Evolutionary conservation across 179 eudicot species (phyloP), one percentile per base, ranked within the genome.

Genomic region (Nepenthes alata): DNA sequence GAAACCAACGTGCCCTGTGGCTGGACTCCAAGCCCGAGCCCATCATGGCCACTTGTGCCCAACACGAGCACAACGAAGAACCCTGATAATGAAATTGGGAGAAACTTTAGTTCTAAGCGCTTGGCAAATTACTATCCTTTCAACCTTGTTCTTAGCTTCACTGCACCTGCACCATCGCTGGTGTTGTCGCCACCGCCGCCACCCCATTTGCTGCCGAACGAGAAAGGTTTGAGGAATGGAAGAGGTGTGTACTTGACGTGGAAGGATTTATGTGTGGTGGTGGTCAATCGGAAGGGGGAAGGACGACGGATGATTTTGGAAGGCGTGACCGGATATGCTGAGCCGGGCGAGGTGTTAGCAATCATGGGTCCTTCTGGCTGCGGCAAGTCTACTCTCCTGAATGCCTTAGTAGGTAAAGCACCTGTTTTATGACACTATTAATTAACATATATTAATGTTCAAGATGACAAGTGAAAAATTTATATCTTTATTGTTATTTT

Each of bases 281-380:
- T 66, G 1, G 55, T 39, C 7, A 64, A 54, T 4, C 49, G 72
- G 65, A 51, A 70, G 59, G 58, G 70, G 9, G 54, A 70, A 11
- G 4, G 57, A n/a, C 36, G 64, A 0, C 25, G 25, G 51, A 11
- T 72, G 13, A 67, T 77, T 34, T 62, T 78, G 44, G 53, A 47
- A 12, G 82, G 66, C 5, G 47, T 69, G 25, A 78, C 74, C 38
- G 82, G 82, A 44, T 78, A 68, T 13, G 82, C 61, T 2, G 47
- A 47, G 37, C 78, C 82, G 7, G 79, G 79, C 2, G 64, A 78
- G 64, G 63, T 72, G 14, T 12, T 78, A 41, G 82, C 82, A 13
- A 35, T 74, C 49, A 74, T 78, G 82, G 82, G 82, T 16, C 82
- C 82, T 55, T 78, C 82, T 3, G 82, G 82, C 8, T 71, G 76